These are phyloP conservation scores for Naumovozyma dairenensis DNA, from an alignment of 805 yeast species.

Conservation along the genomic window DNA sequence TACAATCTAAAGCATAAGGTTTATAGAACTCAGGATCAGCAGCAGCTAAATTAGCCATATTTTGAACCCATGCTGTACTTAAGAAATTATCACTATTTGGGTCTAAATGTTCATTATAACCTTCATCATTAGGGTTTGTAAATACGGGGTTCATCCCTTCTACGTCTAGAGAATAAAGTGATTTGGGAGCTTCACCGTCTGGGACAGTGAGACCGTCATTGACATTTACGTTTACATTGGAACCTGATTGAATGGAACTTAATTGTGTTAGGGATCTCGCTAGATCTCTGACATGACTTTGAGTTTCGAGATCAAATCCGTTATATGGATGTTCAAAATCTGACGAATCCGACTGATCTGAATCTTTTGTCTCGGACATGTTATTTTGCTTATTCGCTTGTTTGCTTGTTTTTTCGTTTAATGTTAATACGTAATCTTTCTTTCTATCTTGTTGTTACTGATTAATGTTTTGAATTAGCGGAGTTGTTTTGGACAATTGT, in stretches of 20 bases:
- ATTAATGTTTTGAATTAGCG: too few relatives aligned
- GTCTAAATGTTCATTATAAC: slow-evolving; percentile 38
- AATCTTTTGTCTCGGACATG: too few relatives aligned
- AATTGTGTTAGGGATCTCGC: slow-evolving; percentile 32
- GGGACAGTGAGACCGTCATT: neutral
- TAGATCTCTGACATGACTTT: slow-evolving; percentile 30
- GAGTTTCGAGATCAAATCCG: slow-evolving; percentile 32
- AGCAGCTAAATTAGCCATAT: slow-evolving; percentile 42
- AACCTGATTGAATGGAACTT: neutral
- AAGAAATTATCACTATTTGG: slow-evolving; percentile 51
- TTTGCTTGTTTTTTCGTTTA: too few relatives aligned
- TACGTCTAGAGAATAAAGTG: slow-evolving; percentile 9
- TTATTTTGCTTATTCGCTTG: too few relatives aligned
- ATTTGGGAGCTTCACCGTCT: slow-evolving; percentile 5
- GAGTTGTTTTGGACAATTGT: too few relatives aligned
- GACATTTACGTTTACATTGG: slow-evolving; percentile 1
- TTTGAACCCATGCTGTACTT: slow-evolving; percentile 59
- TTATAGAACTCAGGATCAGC: slow-evolving; percentile 54
- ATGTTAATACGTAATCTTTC: too few relatives aligned
- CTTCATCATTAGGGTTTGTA: slow-evolving; percentile 8
- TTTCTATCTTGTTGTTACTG: too few relatives aligned
- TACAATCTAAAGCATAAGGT: slow-evolving; percentile 50
- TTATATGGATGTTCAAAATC: slow-evolving; percentile 14
- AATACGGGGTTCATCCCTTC: slow-evolving; percentile 22
- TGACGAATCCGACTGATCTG: too few relatives aligned